These are phyloP conservation scores for Puccinia horiana DNA, from an alignment of 1,284 basidiomycete species.

Conservation along the genomic window DNA sequence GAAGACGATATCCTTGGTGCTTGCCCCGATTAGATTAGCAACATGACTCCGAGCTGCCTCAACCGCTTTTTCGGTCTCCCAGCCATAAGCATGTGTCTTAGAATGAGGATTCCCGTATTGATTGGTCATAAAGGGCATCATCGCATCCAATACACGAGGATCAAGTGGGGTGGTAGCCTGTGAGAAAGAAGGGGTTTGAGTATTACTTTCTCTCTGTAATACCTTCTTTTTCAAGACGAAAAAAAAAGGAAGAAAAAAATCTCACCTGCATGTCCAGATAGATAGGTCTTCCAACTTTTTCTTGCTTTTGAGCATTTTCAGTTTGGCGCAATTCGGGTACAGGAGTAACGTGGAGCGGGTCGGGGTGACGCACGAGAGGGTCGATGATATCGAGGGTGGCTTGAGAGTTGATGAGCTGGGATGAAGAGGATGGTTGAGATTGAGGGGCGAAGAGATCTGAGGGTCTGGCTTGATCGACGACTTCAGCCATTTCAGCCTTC, in stretches of 20 bases:
- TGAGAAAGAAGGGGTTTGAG: slow-evolving; percentile 6
- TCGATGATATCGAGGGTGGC: slow-evolving; percentile 47
- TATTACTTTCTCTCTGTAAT: background rate
- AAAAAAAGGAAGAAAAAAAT: background rate
- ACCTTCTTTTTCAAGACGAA: background rate
- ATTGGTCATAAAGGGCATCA: slow-evolving; percentile 94
- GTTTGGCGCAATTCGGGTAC: slow-evolving; percentile 38
- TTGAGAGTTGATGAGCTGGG: background rate
- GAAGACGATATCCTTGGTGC: slow-evolving; percentile 93
- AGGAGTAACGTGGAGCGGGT: slow-evolving; percentile 51
- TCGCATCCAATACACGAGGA: slow-evolving; percentile 92
- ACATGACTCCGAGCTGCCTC: slow-evolving; percentile 89
- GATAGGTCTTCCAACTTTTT: slow-evolving; percentile 68
- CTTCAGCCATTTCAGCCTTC: slow-evolving; percentile 41
- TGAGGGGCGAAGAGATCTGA: background rate
- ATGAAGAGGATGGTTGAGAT: background rate
- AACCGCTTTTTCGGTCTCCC: slow-evolving; percentile 94
- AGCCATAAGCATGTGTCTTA: slow-evolving; percentile 96
- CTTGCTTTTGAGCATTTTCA: slow-evolving; percentile 26
- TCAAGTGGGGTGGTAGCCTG: slow-evolving; percentile 97
- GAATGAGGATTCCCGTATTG: slow-evolving; percentile 98
- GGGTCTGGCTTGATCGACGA: slow-evolving; percentile 9
- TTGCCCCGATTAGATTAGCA: slow-evolving; percentile 88
- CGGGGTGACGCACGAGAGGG: slow-evolving; percentile 38
- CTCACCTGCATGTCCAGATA: slow-evolving; percentile 91